A percentile compares a stretch with the other conserved stretches of the same genome.
Evolutionary conservation across 2,329 filamentous ascomycete genomes (phyloP).

Genomic region (Xenoacremonium recifei): DNA sequence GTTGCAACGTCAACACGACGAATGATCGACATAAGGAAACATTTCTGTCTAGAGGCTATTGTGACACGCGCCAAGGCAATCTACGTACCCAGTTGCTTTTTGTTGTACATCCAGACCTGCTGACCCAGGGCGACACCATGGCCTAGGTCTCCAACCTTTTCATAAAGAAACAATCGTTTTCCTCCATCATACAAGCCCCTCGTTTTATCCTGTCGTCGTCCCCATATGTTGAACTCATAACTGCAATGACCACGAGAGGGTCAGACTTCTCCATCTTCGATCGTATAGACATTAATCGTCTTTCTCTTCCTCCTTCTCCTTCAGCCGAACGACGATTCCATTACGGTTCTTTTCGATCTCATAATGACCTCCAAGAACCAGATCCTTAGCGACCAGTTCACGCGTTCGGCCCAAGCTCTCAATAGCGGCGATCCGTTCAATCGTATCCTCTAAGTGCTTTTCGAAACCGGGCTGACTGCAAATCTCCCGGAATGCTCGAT

Average conservation of each 20-base stretch:
- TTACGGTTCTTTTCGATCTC: constrained; percentile 49
- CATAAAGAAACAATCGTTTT: too few species aligned
- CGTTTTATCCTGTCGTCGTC: too few species aligned
- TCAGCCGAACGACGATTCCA: constrained; percentile 42
- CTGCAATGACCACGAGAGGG: too few species aligned
- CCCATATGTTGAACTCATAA: too few species aligned
- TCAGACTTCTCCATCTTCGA: too few species aligned
- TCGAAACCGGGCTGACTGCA: constrained; percentile 76
- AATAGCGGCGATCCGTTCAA: constrained; percentile 86
- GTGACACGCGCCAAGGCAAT: constrained; percentile 21
- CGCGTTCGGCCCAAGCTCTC: constrained; percentile 92
- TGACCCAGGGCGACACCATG: too few species aligned
- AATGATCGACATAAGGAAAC: too few species aligned
- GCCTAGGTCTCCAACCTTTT: too few species aligned
- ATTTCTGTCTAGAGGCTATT: background rate
- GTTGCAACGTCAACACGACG: too few species aligned
- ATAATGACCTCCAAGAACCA: constrained; percentile 83
- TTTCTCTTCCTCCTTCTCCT: constrained; percentile 40
- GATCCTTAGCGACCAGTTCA: constrained; percentile 91
- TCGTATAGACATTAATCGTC: constrained; percentile 4
- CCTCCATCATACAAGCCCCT: too few species aligned
- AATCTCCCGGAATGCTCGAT: constrained; percentile 84
- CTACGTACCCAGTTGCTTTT: constrained; percentile 10
- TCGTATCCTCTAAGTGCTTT: constrained; percentile 75
- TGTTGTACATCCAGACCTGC: background rate